These are phyloP conservation scores for Nicotiana otophora DNA, from an alignment of 257 asterid genomes.

Conservation along the genomic window DNA sequence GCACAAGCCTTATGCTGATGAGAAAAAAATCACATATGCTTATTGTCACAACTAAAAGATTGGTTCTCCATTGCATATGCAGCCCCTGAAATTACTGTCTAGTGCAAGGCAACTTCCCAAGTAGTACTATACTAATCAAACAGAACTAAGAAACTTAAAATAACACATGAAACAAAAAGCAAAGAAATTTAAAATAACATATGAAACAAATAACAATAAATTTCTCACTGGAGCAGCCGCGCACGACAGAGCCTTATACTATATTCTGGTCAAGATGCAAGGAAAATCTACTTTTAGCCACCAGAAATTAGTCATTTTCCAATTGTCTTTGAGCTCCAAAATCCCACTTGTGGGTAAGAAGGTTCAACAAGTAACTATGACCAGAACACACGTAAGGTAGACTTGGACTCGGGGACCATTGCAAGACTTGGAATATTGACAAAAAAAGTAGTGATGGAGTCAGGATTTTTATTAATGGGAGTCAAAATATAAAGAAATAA, in stretches of 20 bases:
- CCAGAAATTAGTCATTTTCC: neutral
- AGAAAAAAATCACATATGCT: neutral
- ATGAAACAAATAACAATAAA: neutral
- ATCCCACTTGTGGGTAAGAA: constrained; percentile 3
- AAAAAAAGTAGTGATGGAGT: no score
- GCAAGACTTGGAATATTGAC: neutral
- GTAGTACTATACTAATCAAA: no score
- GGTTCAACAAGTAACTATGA: neutral
- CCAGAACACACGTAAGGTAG: neutral
- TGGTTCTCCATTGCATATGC: neutral
- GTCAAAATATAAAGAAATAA: no score
- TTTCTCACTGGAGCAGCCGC: neutral
- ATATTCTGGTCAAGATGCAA: neutral
- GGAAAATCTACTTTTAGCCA: neutral
- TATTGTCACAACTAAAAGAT: neutral
- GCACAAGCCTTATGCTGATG: no score
- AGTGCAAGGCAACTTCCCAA: neutral
- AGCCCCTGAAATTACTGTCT: neutral
- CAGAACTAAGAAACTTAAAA: no score
- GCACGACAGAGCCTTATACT: neutral
- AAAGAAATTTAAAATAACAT: neutral
- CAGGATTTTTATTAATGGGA: no score
- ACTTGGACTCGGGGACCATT: neutral
- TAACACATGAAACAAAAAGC: no score
- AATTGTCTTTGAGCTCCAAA: neutral